Evolutionary conservation across 495 filamentous ascomycete species (phyloP).

Genomic region (Aspergillus haitiensis): DNA sequence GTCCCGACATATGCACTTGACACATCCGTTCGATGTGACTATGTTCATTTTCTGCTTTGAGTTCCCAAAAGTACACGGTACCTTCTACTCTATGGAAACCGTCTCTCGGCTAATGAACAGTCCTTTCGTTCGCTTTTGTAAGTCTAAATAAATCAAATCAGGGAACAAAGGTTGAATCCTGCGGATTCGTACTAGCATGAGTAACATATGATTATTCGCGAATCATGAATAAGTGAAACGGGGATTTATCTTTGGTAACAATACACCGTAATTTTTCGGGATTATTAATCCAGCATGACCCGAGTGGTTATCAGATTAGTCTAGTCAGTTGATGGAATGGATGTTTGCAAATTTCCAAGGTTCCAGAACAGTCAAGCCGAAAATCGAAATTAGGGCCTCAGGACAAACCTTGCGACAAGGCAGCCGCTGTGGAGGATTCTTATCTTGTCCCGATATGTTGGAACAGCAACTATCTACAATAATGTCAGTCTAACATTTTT

Average conservation of each 20-base stretch:
- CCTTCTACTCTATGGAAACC: background rate
- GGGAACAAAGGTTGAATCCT: too few species aligned
- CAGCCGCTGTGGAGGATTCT: background rate
- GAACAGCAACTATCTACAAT: background rate
- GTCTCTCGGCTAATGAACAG: background rate
- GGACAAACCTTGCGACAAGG: background rate
- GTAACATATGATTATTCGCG: too few species aligned
- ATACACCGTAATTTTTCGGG: too few species aligned
- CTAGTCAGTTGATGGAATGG: too few species aligned
- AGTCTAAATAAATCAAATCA: too few species aligned
- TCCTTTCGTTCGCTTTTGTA: background rate
- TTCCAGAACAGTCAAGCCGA: too few species aligned
- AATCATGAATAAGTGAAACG: too few species aligned
- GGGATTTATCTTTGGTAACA: too few species aligned
- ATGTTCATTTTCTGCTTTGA: background rate
- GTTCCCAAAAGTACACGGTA: constrained; percentile 3
- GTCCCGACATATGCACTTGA: constrained; percentile 16
- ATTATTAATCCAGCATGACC: too few species aligned
- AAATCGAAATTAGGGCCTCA: background rate
- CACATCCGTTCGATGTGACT: constrained; percentile 9
- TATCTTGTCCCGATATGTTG: background rate
- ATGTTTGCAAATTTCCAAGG: too few species aligned
- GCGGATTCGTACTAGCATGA: too few species aligned
- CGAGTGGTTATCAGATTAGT: too few species aligned
- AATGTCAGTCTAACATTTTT: constrained; percentile 4